Base-by-base conservation (phyloP, 2,329 filamentous ascomycete genomes). In the Penicillium sp. region DNA sequence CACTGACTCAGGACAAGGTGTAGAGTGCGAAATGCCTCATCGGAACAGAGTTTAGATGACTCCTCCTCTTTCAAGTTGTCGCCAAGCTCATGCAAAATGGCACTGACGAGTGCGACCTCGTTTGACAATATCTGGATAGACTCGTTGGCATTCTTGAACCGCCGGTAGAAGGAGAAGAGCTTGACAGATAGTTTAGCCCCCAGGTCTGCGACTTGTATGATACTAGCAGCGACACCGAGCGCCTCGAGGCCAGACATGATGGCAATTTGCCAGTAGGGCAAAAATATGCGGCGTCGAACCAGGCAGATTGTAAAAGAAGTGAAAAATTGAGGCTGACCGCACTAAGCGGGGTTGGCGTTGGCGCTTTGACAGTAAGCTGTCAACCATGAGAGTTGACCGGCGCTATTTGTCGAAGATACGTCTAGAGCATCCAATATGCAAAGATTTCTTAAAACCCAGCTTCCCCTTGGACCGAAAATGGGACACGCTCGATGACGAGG, bases 171-270 rank as follows among this genome's bases (percentile, higher is more conserved):
- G 23, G 61, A 57, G 50, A 56, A 67, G 11, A 67, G 50, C 22
- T 58, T 59, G 34, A 65, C 49, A 2, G 60, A 24, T 24, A 24
- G 7, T 24, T 24, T 24, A 10, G 29, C 13, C 10, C 34, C 63
- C 1, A 64, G 40, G 10, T 66, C 63, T 14, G 65, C 63, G 22
- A 66, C 52, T 42, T 67, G 62, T 16, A 65, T 44, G 11, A 65
- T 58, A 27, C 54, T 60, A 14, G 60, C 62, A 8, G 59, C 56
- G 4, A 65, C 36, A 11, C 59, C 63, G 18, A 62, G 9, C 5
- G 44, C 47, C 26, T 63, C 58, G 10, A 58, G 26, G 7, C 52
- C 52, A 11, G 54, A 55, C 54, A 55, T 56, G n/a, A 28, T 31
- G 22, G 40, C 26, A 43, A 24, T 18, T 3, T 24, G 23, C 18